These are phyloP conservation scores for Chamaecrista fasciculata DNA, from an alignment of 306 rosid species.

Conservation along the genomic window DNA sequence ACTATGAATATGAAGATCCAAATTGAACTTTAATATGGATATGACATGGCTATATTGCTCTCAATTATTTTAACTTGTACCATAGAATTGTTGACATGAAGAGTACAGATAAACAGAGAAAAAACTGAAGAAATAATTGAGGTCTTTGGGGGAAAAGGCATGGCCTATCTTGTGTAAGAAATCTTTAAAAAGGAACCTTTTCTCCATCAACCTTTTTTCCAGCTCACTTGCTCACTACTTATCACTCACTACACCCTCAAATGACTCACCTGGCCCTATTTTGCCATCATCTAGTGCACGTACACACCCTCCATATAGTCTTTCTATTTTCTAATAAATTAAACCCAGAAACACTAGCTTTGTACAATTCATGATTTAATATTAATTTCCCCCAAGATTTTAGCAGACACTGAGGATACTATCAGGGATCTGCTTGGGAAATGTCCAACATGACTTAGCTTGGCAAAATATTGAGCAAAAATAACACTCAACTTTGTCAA, in stretches of 20 bases:
- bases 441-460: conserved; percentile 41
- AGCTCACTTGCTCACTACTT: conserved; percentile 28
- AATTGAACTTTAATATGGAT: not conserved
- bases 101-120: not conserved
- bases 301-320: not conserved
- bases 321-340: not conserved
- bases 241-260: conserved; percentile 17
- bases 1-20: conserved; percentile 13
- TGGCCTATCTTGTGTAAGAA: conserved; percentile 15
- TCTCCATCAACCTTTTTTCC: conserved; percentile 31
- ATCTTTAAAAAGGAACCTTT: conserved; percentile 16
- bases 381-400: conserved; percentile 30
- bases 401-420: conserved; percentile 31
- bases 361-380: conserved; percentile 7
- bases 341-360: conserved; percentile 1
- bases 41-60: not conserved
- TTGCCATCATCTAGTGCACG: conserved; percentile 11
- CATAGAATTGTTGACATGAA: conserved; percentile 21
- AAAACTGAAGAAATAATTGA: conserved; percentile 29
- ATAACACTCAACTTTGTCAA: not conserved
- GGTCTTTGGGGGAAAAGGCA: conserved; percentile 21
- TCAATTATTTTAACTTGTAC: not conserved
- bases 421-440: conserved; percentile 41
- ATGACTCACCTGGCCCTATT: conserved; percentile 27
- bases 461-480: not conserved